Evolutionary conservation across 768 basidiomycete species (phyloP).

Genomic region (Leucogyrophana mollusca): DNA sequence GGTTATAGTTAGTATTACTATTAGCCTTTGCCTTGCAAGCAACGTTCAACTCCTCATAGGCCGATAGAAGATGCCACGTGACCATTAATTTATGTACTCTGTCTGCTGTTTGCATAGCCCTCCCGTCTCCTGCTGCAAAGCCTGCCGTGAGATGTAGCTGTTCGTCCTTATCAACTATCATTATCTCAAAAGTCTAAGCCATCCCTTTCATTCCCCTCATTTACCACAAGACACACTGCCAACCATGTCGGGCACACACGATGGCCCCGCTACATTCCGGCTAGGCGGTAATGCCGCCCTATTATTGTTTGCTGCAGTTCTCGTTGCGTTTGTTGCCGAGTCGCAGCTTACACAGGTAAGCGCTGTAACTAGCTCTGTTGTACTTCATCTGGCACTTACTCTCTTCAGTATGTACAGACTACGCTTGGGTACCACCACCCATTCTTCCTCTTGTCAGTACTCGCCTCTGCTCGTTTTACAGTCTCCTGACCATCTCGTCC

Average conservation of each 20-base stretch:
- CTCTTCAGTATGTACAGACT: slow-evolving; percentile 72
- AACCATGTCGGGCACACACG: slow-evolving; percentile 3
- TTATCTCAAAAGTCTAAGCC: too few relatives aligned
- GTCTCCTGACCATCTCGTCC: slow-evolving; percentile 2
- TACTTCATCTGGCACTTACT: not conserved
- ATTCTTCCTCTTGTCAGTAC: slow-evolving; percentile 79
- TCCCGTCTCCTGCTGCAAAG: too few relatives aligned
- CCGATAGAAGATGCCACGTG: too few relatives aligned
- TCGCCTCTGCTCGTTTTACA: slow-evolving; percentile 3
- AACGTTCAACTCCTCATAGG: too few relatives aligned
- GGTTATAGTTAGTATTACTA: slow-evolving; percentile 8
- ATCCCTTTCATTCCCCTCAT: too few relatives aligned
- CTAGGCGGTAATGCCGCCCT: slow-evolving; percentile 50
- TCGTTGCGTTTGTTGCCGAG: slow-evolving; percentile 76
- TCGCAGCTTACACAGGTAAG: slow-evolving; percentile 74
- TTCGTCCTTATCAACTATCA: too few relatives aligned
- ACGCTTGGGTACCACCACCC: slow-evolving; percentile 79
- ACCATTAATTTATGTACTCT: too few relatives aligned
- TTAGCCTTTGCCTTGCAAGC: too few relatives aligned
- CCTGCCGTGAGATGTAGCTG: not conserved
- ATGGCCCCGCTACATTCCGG: slow-evolving; percentile 16
- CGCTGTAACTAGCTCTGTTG: not conserved
- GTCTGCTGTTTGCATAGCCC: too few relatives aligned
- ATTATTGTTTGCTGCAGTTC: slow-evolving; percentile 53
- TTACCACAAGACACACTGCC: too few relatives aligned